phyloP scores from a whole-genome alignment of 2,329 filamentous ascomycete genomes.

The Hypoxylon sp. region DNA sequence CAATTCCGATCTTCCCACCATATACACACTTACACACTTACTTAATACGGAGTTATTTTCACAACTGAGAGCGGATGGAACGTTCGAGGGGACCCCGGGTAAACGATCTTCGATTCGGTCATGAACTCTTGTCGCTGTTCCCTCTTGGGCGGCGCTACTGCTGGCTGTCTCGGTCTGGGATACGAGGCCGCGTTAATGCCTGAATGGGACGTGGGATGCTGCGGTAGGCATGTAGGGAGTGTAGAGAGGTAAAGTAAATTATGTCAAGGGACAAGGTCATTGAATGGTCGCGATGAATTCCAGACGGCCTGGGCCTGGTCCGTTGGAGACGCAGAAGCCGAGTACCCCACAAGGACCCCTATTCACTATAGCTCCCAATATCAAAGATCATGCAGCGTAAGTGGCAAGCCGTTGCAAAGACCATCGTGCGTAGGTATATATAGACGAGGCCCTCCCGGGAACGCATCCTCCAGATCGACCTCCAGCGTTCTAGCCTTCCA shows the following conservation, averaged over 20 bases:
- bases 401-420: slow-evolving; percentile 21
- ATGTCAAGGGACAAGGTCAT: slow-evolving; percentile 5
- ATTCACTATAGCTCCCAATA: slow-evolving; percentile 6
- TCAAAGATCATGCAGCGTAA: slow-evolving; percentile 14
- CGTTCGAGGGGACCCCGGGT: slow-evolving; percentile 24
- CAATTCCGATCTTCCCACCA: slow-evolving; percentile 10
- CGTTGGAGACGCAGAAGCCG: slow-evolving; percentile 16
- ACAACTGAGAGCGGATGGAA: slow-evolving; percentile 22
- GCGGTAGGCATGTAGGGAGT: slow-evolving; percentile 30
- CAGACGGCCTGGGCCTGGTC: slow-evolving; percentile 13
- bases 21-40: neutral
- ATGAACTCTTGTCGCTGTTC: slow-evolving; percentile 7
- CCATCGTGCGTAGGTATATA: slow-evolving; percentile 24
- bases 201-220: slow-evolving; percentile 18
- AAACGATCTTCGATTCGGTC: slow-evolving; percentile 22
- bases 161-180: slow-evolving; percentile 12
- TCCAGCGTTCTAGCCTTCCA: neutral
- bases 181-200: slow-evolving; percentile 37
- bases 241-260: neutral
- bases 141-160: neutral
- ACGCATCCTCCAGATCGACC: neutral
- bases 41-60: slow-evolving; percentile 2
- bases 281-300: slow-evolving; percentile 36
- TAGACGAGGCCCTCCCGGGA: neutral
- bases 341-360: slow-evolving; percentile 2